phyloP scores from a whole-genome alignment of 2,329 filamentous ascomycete genomes.

The Monosporascus sp. region DNA sequence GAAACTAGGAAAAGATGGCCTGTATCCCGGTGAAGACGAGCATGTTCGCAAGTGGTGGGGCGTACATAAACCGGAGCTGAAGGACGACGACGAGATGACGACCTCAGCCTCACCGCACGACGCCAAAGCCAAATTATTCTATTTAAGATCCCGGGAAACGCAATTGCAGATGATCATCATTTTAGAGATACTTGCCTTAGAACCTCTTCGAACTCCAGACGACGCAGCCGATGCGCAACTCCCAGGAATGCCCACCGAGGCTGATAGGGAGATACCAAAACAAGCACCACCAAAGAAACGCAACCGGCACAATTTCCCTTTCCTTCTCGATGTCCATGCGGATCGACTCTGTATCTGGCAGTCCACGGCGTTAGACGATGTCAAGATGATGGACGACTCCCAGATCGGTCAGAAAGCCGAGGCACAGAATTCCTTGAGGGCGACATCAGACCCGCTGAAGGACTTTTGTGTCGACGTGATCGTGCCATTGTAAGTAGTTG shows the following conservation, averaged over 20 bases:
- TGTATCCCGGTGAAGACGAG: constrained; percentile 63
- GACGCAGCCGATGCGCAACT: constrained; percentile 41
- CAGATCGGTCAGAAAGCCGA: constrained; percentile 32
- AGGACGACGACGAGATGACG: constrained; percentile 40
- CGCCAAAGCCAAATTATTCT: constrained; percentile 57
- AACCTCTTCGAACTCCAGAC: constrained; percentile 42
- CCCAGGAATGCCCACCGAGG: constrained; percentile 37
- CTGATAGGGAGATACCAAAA: constrained; percentile 27
- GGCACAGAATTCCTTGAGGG: constrained; percentile 33
- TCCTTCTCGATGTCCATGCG: constrained; percentile 66
- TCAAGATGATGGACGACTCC: constrained; percentile 44
- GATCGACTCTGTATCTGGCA: constrained; percentile 83
- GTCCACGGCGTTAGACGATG: constrained; percentile 61
- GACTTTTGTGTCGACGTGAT: constrained; percentile 80
- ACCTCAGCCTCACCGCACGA: constrained; percentile 38
- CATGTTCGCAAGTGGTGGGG: constrained; percentile 67
- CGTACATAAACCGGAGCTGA: constrained; percentile 45
- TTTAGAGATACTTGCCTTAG: constrained; percentile 69
- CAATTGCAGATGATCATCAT: constrained; percentile 77
- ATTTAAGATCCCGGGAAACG: constrained; percentile 69
- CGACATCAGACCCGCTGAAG: constrained; percentile 57
- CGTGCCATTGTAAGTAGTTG: constrained; percentile 61
- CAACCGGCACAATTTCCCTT: constrained; percentile 57
- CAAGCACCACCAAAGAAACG: constrained; percentile 45
- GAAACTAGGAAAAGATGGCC: constrained; percentile 61